Base-by-base conservation (phyloP, 139 green algal genomes). In the Tetraselmis chui region DNA sequence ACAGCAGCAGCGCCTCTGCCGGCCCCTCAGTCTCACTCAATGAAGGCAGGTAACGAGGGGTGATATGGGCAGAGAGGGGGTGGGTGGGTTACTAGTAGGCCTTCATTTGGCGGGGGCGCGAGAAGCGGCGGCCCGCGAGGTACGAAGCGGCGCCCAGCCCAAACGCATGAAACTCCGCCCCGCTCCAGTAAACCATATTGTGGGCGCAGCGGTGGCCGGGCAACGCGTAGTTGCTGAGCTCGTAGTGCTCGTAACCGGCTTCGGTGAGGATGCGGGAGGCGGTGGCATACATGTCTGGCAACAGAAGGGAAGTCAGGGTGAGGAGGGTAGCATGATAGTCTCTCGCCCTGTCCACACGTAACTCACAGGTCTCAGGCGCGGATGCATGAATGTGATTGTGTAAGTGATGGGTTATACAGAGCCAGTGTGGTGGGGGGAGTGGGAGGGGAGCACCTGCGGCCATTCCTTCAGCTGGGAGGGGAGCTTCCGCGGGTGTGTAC, bases 241-340 rank as follows among this genome's bases (percentile, higher is more conserved):
- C 96, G 83, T 99, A 99, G 85, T 98, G 96, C 85, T 97, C 95
- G 81, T 93, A 98, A 0, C 96, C 94, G 22, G 93, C 93, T 0
- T 25, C 79, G 0, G 79, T 31, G 32, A 99, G 87, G 22, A 82
- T 84, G 0, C 29, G 22, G 28, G 87, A 91, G 1, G 96, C 94
- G 0, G 76, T 58, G 11, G 81, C 74, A 84, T 95, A 98, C 94
- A 97, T 97, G 76, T 89, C 84, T 23, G 86, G 86, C 2, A 77
- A 75, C 11, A 75, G 23, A 1, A 79, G 79, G 23, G 87, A 83
- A 24, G 45, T 32, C 23, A 84, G 87, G 22, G 90, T 78, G 23
- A 82, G 86, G 2, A 28, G 25, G 26, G 74, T 28, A 29, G 2
- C 74, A 67, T 77, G 74, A 2, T 2, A n/a, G n/a, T n/a, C n/a